Conservation (phyloP, 305 asterid species). For the Fraxinus floribunda region DNA sequence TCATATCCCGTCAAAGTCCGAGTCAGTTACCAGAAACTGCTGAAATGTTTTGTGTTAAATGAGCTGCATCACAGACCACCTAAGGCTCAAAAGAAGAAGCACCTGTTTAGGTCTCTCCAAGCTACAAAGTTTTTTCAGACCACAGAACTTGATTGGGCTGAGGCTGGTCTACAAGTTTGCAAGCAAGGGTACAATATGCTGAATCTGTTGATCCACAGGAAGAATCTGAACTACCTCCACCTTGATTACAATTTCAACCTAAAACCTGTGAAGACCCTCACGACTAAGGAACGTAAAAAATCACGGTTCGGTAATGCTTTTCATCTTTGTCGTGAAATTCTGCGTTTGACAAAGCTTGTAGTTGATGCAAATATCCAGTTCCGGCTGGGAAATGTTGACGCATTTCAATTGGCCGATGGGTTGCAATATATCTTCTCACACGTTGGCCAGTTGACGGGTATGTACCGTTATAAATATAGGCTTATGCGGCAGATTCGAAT, state of each 20-base stretch:
- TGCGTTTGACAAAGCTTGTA: constrained; percentile 94
- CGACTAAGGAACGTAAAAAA: constrained; percentile 95
- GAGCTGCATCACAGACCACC: constrained; percentile 99
- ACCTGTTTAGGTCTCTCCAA: constrained; percentile 87
- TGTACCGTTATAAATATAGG: constrained; percentile 96
- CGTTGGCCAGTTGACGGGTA: constrained; percentile 98
- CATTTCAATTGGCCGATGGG: constrained; percentile 99
- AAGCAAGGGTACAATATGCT: constrained; percentile 99
- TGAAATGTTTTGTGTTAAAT: constrained; percentile 96
- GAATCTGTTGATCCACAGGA: constrained; percentile 91
- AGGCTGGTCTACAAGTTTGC: constrained; percentile 99
- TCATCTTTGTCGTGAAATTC: constrained; percentile 98
- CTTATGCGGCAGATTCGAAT: constrained; percentile 99
- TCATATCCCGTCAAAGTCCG: constrained; percentile 99
- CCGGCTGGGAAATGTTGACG: constrained; percentile 97
- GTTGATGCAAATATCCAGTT: constrained; percentile 99
- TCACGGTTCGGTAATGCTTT: constrained; percentile 98
- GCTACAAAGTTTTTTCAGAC: constrained; percentile 98
- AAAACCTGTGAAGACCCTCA: constrained; percentile 98
- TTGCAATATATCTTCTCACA: constrained; percentile 95
- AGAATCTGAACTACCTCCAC: constrained; percentile 92
- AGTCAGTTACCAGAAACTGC: constrained; percentile 93
- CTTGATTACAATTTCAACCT: constrained; percentile 95
- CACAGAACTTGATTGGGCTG: constrained; percentile 99
- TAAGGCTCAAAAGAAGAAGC: constrained; percentile 98